Percentiles rank a stretch among this genome's conserved stretches.
Conservation (phyloP, 805 yeast species). For the Lipomyces spencermartinsiae region DNA sequence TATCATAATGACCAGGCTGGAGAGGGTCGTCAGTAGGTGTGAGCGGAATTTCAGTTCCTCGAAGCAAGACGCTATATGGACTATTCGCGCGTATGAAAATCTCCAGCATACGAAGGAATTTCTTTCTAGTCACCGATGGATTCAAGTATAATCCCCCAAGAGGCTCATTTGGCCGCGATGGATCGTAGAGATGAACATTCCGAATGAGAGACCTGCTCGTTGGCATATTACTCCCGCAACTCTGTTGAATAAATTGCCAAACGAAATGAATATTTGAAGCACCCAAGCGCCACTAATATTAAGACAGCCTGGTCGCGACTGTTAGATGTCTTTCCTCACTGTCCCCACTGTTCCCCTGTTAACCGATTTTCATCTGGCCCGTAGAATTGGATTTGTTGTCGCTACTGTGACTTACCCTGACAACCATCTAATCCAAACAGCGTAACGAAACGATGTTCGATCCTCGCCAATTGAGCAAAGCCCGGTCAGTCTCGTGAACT, state of each 20-base stretch:
- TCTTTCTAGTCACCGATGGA: slow-evolving; percentile 1
- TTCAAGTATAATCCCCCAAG: slow-evolving; percentile 4
- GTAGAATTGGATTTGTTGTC: background rate
- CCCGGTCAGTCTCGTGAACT: background rate
- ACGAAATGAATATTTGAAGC: background rate
- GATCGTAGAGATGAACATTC: slow-evolving; percentile 1
- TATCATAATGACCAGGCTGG: slow-evolving; percentile 3
- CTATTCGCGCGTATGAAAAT: background rate
- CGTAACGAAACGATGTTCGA: background rate
- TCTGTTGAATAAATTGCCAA: background rate
- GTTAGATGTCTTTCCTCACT: slow-evolving; percentile 1
- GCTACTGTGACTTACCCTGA: background rate
- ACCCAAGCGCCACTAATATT: background rate
- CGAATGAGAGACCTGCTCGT: slow-evolving; percentile 5
- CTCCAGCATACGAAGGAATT: slow-evolving; percentile 6
- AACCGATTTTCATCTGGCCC: background rate
- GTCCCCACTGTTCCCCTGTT: slow-evolving; percentile 2
- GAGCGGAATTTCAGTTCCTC: slow-evolving; percentile 3
- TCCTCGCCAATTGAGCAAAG: background rate
- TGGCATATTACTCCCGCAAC: background rate
- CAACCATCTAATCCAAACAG: slow-evolving; percentile 1
- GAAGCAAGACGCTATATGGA: slow-evolving; percentile 4
- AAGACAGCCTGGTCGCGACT: background rate
- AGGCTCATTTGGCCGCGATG: slow-evolving; percentile 1
- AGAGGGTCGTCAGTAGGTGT: slow-evolving; percentile 3